phyloP scores from a whole-genome alignment of 352 stramenopile species.

The Globisporangium sylvaticum region DNA sequence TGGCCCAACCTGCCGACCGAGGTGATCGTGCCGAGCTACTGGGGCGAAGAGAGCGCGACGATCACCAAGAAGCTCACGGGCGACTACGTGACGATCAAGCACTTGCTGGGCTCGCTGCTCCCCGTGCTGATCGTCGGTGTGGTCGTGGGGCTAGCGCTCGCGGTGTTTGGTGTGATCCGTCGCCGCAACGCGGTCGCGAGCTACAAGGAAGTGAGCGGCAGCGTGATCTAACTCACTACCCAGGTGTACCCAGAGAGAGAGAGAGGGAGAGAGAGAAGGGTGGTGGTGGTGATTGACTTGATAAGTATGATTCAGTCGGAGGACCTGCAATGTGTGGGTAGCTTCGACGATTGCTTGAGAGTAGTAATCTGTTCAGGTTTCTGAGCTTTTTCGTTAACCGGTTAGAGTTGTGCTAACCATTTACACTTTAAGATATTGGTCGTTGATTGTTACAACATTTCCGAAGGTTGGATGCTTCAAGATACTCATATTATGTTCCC shows the following conservation, averaged over 20 bases:
- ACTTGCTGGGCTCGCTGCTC: constrained; percentile 41
- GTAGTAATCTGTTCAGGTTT: too few relatives aligned
- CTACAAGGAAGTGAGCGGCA: constrained; percentile 10
- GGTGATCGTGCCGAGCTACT: constrained; percentile 50
- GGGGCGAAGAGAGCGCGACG: constrained; percentile 42
- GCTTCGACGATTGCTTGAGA: too few relatives aligned
- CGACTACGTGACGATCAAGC: constrained; percentile 40
- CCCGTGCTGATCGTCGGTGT: constrained; percentile 55
- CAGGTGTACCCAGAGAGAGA: too few relatives aligned
- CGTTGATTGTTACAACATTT: too few relatives aligned
- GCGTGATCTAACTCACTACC: constrained; percentile 10
- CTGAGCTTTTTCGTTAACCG: too few relatives aligned
- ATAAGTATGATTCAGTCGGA: neutral
- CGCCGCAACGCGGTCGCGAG: constrained; percentile 1
- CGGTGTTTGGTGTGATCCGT: constrained; percentile 23
- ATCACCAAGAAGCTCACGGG: constrained; percentile 30
- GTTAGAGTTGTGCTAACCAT: too few relatives aligned
- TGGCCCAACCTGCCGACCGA: constrained; percentile 49
- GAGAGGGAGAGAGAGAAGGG: too few relatives aligned
- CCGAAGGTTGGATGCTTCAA: too few relatives aligned
- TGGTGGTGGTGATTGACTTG: too few relatives aligned
- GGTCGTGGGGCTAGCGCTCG: constrained; percentile 30
- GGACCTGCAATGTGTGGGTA: neutral
- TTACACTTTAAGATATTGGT: too few relatives aligned
- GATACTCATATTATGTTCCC: too few relatives aligned